Conservation (phyloP, 495 filamentous ascomycete genomes). For the Lasiosphaeriaceae sp. region DNA sequence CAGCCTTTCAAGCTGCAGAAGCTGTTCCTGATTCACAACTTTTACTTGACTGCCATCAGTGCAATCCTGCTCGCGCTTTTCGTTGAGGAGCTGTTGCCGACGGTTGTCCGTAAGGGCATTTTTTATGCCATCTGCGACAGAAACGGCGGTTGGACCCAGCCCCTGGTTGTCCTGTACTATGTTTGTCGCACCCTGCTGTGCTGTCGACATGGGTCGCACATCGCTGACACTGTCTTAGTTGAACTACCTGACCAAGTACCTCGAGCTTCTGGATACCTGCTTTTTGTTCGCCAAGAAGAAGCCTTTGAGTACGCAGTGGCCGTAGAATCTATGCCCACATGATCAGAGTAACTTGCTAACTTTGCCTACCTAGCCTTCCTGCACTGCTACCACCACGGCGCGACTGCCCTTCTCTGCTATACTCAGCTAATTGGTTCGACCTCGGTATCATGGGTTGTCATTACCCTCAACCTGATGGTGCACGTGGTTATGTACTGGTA, state of each 20-base stretch:
- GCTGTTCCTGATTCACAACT: constrained; percentile 77
- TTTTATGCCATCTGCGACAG: constrained; percentile 69
- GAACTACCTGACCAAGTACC: constrained; percentile 81
- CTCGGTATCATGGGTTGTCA: constrained; percentile 72
- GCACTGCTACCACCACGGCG: constrained; percentile 74
- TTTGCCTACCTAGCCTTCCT: constrained; percentile 66
- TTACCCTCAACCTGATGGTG: constrained; percentile 72
- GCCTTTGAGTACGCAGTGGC: constrained; percentile 59
- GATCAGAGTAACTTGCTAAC: constrained; percentile 45
- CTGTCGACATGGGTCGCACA: constrained; percentile 1
- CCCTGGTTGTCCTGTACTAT: constrained; percentile 74
- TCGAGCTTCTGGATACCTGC: constrained; percentile 75
- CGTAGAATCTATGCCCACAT: constrained; percentile 38
- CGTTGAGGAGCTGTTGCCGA: constrained; percentile 68
- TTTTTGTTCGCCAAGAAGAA: constrained; percentile 88
- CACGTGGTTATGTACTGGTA: constrained; percentile 76
- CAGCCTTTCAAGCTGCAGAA: constrained; percentile 62
- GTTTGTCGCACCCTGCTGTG: constrained; percentile 41
- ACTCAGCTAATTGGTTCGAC: constrained; percentile 76
- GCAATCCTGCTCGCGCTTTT: constrained; percentile 64
- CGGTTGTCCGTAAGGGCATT: constrained; percentile 60
- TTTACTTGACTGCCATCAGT: constrained; percentile 70
- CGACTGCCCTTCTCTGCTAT: constrained; percentile 81
- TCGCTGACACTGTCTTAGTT: constrained; percentile 52
- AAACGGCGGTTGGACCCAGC: constrained; percentile 74